Base-by-base conservation (phyloP, 768 basidiomycete genomes). In the Phanerochaete carnosa region DNA sequence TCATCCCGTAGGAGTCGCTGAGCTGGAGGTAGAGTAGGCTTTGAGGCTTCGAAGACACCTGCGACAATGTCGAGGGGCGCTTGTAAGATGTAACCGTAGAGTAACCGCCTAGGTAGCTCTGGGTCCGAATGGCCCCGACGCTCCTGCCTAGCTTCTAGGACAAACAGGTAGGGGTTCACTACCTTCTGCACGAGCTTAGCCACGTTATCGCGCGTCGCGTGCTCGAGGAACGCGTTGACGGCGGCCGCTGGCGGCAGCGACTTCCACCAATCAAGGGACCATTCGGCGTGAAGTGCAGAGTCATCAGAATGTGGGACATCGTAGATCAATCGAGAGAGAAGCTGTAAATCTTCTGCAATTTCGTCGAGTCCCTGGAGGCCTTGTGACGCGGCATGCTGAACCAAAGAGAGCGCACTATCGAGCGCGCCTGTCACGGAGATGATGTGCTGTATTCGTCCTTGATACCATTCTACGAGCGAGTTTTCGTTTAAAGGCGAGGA, bases 91-190 rank as follows among this genome's bases (percentile, higher is more conserved):
- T 88, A 91, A 53, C 93, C 84, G 68, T 90, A 83, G 16, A 93
- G 80, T 6, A 88, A 70, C 19, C 85, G 86, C 5, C 75, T 82
- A 26, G 84, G 83, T n/a, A 95, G 75, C 16, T 72, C 70, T 16
- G 86, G 80, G 70, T 95, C 90, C 0, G 92, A 85, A 11, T 72
- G 69, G 16, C 93, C 92, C 16, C 83, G 75, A 25, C 95, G 88
- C 74, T 98, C 95, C 47, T 88, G 85, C 23, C 90, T 87, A 23
- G 93, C 82, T 73, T 98, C 95, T 29, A 98, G 80, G 25, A 98
- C 94, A 65, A 89, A 95, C 0, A 98, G 83, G 71, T 97, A 99
- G 2, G 96, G 96, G 73, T 94, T 80, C 35, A 96, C 92, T 35
- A 97, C 86, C 30, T 80, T 82, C 25, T 80, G 75, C 45, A 98